Conservation (phyloP, 306 rosid species). For the cucumber (Cucumis sativus) region Cucumber_9930_V3 NC_026656.2:3521501-3522000, state of each 20-base stretch:
- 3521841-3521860: constrained; percentile 64
- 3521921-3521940: constrained; percentile 58
- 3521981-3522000: constrained; percentile 74
- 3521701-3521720: neutral
- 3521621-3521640: neutral
- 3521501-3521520: constrained; percentile 90
- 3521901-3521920: constrained; percentile 63
- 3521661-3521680: neutral
- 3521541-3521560: neutral
- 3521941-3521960: constrained; percentile 87
- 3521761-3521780: neutral
- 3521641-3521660: neutral
- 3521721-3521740: neutral
- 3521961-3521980: constrained; percentile 75
- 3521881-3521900: constrained; percentile 30
- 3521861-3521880: constrained; percentile 34
- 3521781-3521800: constrained; percentile 38
- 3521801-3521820: constrained; percentile 87
- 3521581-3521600: neutral
- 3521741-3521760: neutral
- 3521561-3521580: neutral
- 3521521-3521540: constrained; percentile 25
- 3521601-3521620: neutral
- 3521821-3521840: constrained; percentile 89
- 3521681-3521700: neutral